Evolutionary conservation across 2,329 filamentous ascomycete species (phyloP).

Genomic region (Mollisia scopiformis): DNA sequence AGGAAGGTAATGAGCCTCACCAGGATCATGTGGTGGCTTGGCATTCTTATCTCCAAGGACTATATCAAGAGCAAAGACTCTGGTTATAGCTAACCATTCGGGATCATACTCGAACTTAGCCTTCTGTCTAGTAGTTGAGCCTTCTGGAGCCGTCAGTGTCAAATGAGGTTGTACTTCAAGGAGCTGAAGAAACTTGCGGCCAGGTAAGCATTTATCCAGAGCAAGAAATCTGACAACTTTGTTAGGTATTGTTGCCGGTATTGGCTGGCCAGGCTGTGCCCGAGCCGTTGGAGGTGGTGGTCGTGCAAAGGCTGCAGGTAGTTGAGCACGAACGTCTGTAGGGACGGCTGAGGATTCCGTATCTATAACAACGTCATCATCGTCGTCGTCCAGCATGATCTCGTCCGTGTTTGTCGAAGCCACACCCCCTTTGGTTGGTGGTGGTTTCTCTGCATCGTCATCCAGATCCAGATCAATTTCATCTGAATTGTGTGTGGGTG

Average conservation of each 20-base stretch:
- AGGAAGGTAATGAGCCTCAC: slow-evolving; percentile 68
- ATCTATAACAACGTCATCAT: background rate
- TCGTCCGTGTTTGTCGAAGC: slow-evolving; percentile 11
- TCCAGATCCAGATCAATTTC: slow-evolving; percentile 72
- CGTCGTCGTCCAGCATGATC: slow-evolving; percentile 11
- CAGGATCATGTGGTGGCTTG: slow-evolving; percentile 59
- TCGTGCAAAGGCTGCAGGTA: slow-evolving; percentile 74
- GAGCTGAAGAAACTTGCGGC: slow-evolving; percentile 82
- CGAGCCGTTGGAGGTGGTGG: slow-evolving; percentile 41
- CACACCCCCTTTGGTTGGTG: background rate
- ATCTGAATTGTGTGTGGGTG: slow-evolving; percentile 56
- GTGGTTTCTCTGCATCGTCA: slow-evolving; percentile 37
- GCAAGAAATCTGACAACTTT: slow-evolving; percentile 82
- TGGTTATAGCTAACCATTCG: slow-evolving; percentile 94
- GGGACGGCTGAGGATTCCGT: slow-evolving; percentile 46
- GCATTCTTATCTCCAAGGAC: slow-evolving; percentile 62
- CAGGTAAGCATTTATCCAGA: slow-evolving; percentile 85
- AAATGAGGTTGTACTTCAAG: slow-evolving; percentile 59
- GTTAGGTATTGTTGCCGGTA: slow-evolving; percentile 76
- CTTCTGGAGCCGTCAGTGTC: slow-evolving; percentile 24
- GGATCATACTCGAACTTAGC: slow-evolving; percentile 68
- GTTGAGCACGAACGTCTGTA: slow-evolving; percentile 68
- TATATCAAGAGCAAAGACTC: slow-evolving; percentile 72
- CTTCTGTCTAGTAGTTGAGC: slow-evolving; percentile 17
- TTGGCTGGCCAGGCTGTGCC: slow-evolving; percentile 58